Evolutionary conservation across 139 green algal species (phyloP).

Genomic region (Chlorella vulgaris): DNA sequence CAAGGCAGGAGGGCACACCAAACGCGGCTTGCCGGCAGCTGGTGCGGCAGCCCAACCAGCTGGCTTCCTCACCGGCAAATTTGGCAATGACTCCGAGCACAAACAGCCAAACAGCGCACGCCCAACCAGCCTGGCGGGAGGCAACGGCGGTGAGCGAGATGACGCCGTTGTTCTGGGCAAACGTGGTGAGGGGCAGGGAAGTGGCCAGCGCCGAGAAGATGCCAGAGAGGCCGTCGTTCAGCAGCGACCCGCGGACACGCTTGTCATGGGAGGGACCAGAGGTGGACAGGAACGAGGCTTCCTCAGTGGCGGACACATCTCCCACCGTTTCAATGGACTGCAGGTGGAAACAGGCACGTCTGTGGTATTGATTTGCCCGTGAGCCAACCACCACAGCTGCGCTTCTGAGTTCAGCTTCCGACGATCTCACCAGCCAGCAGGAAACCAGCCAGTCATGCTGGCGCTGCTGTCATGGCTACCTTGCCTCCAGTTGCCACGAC

Average conservation of each 20-base stretch:
- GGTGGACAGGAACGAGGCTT: conserved; percentile 56
- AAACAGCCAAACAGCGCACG: conserved; percentile 62
- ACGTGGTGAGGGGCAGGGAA: conserved; percentile 73
- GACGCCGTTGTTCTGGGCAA: conserved; percentile 86
- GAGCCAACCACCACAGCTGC: no score
- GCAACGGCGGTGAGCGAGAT: conserved; percentile 69
- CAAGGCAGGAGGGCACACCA: no score
- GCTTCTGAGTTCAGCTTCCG: no score
- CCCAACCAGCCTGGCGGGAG: conserved; percentile 58
- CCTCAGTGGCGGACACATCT: conserved; percentile 76
- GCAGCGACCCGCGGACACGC: conserved; percentile 68
- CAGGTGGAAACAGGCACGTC: background rate
- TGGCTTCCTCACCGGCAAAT: conserved; percentile 63
- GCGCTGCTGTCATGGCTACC: no score
- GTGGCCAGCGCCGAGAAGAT: conserved; percentile 65
- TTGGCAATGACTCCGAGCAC: conserved; percentile 67
- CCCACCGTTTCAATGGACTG: conserved; percentile 72
- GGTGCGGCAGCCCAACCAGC: no score
- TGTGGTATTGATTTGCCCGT: no score
- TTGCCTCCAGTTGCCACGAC: background rate
- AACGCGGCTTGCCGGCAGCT: no score
- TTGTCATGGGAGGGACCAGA: conserved; percentile 37
- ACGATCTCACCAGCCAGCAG: no score
- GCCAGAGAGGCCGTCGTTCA: conserved; percentile 52
- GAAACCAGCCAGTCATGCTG: no score